Evolutionary conservation across 1,284 basidiomycete species (phyloP).

Genomic region (Trichosporon asahii): DNA sequence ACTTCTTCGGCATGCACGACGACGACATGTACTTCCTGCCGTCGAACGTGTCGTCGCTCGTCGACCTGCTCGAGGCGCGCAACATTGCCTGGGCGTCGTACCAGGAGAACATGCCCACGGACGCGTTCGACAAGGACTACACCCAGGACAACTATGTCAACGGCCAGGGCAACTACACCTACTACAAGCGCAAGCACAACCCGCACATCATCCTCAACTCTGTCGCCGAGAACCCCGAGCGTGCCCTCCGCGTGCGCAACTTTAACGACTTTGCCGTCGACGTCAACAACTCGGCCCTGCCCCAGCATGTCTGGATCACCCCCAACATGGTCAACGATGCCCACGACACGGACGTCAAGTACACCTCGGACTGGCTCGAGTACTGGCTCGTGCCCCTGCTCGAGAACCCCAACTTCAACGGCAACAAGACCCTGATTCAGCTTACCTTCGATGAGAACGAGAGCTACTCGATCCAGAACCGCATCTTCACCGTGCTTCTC

Average conservation of each 20-base stretch:
- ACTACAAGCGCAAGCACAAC: constrained; percentile 60
- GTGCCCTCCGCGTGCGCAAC: constrained; percentile 60
- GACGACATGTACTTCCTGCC: constrained; percentile 52
- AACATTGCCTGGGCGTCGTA: constrained; percentile 54
- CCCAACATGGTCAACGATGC: constrained; percentile 63
- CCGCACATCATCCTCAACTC: constrained; percentile 60
- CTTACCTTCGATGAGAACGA: constrained; percentile 63
- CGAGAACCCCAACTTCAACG: constrained; percentile 55
- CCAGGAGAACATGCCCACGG: constrained; percentile 62
- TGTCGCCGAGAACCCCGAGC: constrained; percentile 52
- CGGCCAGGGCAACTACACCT: constrained; percentile 51
- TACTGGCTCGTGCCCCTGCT: constrained; percentile 61
- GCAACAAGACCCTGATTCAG: constrained; percentile 58
- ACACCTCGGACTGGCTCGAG: constrained; percentile 56
- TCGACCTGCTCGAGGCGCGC: constrained; percentile 63
- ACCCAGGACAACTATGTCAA: constrained; percentile 56
- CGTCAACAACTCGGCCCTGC: constrained; percentile 55
- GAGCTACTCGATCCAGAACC: constrained; percentile 47
- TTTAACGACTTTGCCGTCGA: constrained; percentile 54
- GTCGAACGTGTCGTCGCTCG: constrained; percentile 58
- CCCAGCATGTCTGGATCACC: constrained; percentile 64
- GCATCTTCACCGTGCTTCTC: constrained; percentile 54
- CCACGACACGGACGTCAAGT: constrained; percentile 61
- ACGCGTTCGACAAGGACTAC: constrained; percentile 56
- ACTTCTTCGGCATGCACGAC: constrained; percentile 59